A percentile compares a stretch with the other conserved stretches of the same genome.
Conservation (phyloP, 2,329 filamentous ascomycete species). For the Aspergillus sojae region DNA sequence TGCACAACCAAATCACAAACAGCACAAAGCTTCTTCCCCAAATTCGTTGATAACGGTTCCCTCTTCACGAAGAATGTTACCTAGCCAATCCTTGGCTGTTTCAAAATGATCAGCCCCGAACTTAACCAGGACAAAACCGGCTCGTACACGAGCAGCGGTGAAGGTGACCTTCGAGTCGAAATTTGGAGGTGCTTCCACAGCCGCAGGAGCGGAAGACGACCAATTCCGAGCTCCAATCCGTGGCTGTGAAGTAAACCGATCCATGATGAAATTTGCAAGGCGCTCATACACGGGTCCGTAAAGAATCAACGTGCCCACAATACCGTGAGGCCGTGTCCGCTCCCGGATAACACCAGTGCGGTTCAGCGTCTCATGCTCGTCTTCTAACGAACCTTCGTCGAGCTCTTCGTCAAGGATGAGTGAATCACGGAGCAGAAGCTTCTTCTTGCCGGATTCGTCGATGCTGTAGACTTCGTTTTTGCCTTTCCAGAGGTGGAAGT, state of each 20-base stretch:
- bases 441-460: conserved; percentile 45
- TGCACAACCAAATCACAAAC: conserved; percentile 50
- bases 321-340: conserved; percentile 73
- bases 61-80: conserved; percentile 72
- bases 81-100: conserved; percentile 77
- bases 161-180: conserved; percentile 64
- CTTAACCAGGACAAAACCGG: conserved; percentile 84
- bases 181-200: conserved; percentile 42
- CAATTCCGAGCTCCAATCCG: conserved; percentile 83
- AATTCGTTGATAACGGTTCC: conserved; percentile 72
- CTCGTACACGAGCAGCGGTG: conserved; percentile 76
- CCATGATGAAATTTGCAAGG: conserved; percentile 73
- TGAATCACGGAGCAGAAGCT: conserved; percentile 82
- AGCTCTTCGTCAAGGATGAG: conserved; percentile 69
- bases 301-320: conserved; percentile 84
- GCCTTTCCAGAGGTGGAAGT: conserved; percentile 75
- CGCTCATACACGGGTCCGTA: conserved; percentile 69
- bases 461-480: conserved; percentile 73
- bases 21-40: conserved; percentile 79
- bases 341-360: conserved; percentile 39
- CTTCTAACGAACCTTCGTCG: conserved; percentile 31
- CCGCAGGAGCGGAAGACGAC: conserved; percentile 35
- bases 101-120: conserved; percentile 84
- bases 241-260: conserved; percentile 76
- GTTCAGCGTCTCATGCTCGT: conserved; percentile 27